Evolutionary conservation across 164 flowering plant genomes (phyloP).

Genomic region (Stephania cephalantha): DNA sequence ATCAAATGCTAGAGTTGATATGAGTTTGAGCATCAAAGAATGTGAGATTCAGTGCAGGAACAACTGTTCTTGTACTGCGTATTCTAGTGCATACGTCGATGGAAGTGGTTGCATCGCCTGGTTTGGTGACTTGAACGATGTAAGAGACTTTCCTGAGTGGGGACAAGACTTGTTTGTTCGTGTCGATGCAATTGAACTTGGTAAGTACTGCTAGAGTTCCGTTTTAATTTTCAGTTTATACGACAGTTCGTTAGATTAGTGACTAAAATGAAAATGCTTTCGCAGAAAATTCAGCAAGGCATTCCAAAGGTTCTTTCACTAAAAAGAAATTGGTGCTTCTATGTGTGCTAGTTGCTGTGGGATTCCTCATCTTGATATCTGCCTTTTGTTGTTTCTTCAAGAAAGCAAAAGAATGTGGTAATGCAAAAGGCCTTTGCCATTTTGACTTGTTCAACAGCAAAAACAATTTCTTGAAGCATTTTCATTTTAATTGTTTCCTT

Average conservation of each 20-base stretch:
- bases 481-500: no score
- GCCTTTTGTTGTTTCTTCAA: background rate
- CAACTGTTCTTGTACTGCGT: slow-evolving; percentile 8
- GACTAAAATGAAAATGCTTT: no score
- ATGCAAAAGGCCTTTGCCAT: background rate
- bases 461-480: background rate
- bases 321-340: background rate
- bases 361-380: background rate
- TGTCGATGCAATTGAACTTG: background rate
- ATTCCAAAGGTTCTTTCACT: background rate
- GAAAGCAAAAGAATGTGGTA: background rate
- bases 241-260: no score
- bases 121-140: slow-evolving; percentile 4
- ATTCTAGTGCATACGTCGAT: slow-evolving; percentile 1
- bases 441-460: background rate
- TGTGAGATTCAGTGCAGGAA: slow-evolving; percentile 1
- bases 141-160: background rate
- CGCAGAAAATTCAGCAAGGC: background rate
- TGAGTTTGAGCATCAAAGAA: background rate
- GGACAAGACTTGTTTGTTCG: slow-evolving; percentile 7
- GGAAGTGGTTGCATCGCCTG: background rate
- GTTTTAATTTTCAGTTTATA: no score
- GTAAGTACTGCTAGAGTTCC: no score
- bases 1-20: background rate
- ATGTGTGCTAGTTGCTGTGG: background rate